Percentiles rank a stretch among this genome's conserved stretches.
Conservation (phyloP, 371 early-diverging fungal genomes). For the Mortierella sp. region DNA sequence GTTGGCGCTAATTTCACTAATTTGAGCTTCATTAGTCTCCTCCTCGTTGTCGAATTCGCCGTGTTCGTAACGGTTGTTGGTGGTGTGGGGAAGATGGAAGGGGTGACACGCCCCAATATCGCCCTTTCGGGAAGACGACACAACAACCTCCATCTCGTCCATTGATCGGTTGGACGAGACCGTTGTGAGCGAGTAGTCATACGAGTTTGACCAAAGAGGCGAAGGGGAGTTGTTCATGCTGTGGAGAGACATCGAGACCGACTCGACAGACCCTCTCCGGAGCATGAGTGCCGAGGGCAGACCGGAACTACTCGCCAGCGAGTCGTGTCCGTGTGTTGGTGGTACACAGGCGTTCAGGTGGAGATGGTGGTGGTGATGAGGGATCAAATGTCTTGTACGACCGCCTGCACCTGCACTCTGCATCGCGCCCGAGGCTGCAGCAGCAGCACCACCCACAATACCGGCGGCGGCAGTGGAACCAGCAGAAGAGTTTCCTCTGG, state of each 20-base stretch:
- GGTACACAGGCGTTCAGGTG: background rate
- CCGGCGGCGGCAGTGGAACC: background rate
- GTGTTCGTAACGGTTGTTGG: background rate
- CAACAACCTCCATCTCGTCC: slow-evolving; percentile 16
- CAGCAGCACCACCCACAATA: too few species aligned
- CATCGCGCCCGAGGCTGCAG: background rate
- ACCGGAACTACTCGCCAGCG: background rate
- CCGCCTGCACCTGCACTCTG: background rate
- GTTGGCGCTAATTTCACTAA: background rate
- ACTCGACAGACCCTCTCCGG: slow-evolving; percentile 2
- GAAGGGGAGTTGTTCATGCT: background rate
- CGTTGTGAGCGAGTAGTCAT: background rate
- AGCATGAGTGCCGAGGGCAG: background rate
- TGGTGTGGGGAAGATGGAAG: background rate
- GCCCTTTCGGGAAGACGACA: background rate
- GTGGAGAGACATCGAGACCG: slow-evolving; percentile 1
- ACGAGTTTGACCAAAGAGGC: background rate
- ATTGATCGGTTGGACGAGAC: background rate
- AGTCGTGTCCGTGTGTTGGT: background rate
- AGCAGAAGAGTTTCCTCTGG: background rate
- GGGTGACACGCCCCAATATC: background rate
- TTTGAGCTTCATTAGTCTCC: background rate
- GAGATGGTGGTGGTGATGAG: slow-evolving; percentile 16
- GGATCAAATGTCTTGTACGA: slow-evolving; percentile 13
- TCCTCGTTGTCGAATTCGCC: background rate